Evolutionary conservation across 352 stramenopile genomes (phyloP).

Genomic region (Globisporangium iwayamae): DNA sequence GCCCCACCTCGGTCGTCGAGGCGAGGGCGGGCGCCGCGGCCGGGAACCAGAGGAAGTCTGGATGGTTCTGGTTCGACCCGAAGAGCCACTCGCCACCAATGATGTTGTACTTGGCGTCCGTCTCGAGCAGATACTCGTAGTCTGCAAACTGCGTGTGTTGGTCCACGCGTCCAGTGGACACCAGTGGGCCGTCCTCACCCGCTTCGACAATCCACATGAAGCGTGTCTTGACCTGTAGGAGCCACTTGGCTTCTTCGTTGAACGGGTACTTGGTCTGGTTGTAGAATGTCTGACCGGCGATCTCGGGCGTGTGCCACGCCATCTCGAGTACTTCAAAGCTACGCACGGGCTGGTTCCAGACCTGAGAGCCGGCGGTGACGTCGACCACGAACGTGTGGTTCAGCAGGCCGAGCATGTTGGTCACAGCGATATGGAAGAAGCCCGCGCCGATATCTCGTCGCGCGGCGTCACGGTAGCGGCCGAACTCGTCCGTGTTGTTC

Average conservation of each 20-base stretch:
- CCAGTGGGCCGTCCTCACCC: slow-evolving; percentile 44
- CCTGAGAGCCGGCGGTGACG: slow-evolving; percentile 42
- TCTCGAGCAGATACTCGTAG: slow-evolving; percentile 73
- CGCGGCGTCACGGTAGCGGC: slow-evolving; percentile 31
- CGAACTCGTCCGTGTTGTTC: slow-evolving; percentile 46
- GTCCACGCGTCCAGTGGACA: slow-evolving; percentile 40
- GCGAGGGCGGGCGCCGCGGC: slow-evolving; percentile 32
- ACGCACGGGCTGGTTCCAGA: slow-evolving; percentile 61
- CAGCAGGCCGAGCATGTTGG: slow-evolving; percentile 49
- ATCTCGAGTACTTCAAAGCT: slow-evolving; percentile 47
- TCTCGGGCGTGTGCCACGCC: slow-evolving; percentile 33
- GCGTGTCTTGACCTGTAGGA: slow-evolving; percentile 51
- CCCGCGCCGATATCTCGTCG: slow-evolving; percentile 43
- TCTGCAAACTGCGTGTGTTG: slow-evolving; percentile 47
- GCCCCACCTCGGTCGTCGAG: slow-evolving; percentile 35
- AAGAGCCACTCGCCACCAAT: slow-evolving; percentile 68
- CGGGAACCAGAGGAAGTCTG: slow-evolving; percentile 74
- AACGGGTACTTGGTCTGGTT: slow-evolving; percentile 51
- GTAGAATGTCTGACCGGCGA: slow-evolving; percentile 43
- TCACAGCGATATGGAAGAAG: slow-evolving; percentile 47
- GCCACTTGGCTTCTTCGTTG: slow-evolving; percentile 49
- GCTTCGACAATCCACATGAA: slow-evolving; percentile 64
- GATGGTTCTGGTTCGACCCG: slow-evolving; percentile 47
- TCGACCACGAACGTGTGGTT: slow-evolving; percentile 52
- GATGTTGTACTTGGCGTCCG: slow-evolving; percentile 57